phyloP scores from a whole-genome alignment of 495 filamentous ascomycete species.

The Elaphomyces granulatus region DNA sequence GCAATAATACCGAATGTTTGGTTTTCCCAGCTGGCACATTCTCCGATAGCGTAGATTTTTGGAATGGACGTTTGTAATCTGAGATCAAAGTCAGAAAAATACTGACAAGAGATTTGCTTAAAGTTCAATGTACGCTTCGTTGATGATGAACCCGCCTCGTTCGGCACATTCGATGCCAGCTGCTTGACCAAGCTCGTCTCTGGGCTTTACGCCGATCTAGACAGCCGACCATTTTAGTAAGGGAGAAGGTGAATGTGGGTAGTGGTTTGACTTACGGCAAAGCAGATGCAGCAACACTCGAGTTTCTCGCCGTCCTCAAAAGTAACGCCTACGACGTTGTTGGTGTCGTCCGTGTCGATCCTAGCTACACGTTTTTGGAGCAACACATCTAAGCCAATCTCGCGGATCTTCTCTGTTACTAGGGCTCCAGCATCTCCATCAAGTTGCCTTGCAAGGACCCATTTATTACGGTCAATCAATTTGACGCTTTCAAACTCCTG shows the following conservation, averaged over 20 bases:
- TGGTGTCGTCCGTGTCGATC: slow-evolving; percentile 53
- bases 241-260: neutral
- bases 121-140: slow-evolving; percentile 31
- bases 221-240: neutral
- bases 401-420: slow-evolving; percentile 70
- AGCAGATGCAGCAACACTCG: slow-evolving; percentile 75
- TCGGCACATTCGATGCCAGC: slow-evolving; percentile 62
- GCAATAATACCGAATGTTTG: slow-evolving; percentile 91
- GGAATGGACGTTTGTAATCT: slow-evolving; percentile 55
- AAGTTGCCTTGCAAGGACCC: slow-evolving; percentile 77
- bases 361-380: slow-evolving; percentile 61
- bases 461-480: slow-evolving; percentile 77
- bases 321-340: slow-evolving; percentile 56
- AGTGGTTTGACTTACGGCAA: slow-evolving; percentile 45
- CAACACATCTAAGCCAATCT: slow-evolving; percentile 72
- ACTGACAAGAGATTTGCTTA: neutral
- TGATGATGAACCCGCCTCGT: slow-evolving; percentile 65
- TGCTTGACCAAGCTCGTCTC: slow-evolving; percentile 63
- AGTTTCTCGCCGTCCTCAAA: slow-evolving; percentile 81
- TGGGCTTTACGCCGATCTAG: slow-evolving; percentile 65
- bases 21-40: slow-evolving; percentile 89
- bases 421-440: slow-evolving; percentile 72
- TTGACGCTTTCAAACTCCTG: slow-evolving; percentile 63
- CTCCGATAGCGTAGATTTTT: slow-evolving; percentile 81
- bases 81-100: neutral